Conservation (phyloP, 2,329 filamentous ascomycete species). For the Hypoxylon sp. region DNA sequence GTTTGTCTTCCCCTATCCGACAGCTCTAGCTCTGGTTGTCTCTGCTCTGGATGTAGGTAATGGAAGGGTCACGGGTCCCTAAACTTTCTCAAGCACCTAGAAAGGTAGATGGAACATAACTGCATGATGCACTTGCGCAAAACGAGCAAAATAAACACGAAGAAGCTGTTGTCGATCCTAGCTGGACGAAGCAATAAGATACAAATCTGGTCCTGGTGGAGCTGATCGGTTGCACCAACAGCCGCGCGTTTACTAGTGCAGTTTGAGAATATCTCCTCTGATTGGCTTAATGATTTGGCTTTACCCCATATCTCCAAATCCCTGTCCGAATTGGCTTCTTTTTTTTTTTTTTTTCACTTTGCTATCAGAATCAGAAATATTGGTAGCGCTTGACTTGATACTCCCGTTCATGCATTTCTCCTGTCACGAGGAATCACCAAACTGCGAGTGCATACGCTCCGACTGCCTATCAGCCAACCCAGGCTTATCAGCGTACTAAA, state of each 20-base stretch:
- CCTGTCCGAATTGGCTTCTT: conserved; percentile 23
- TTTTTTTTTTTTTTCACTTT: conserved; percentile 15
- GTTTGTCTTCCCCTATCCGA: neutral
- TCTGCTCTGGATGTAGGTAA: neutral
- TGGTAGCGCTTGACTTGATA: conserved; percentile 26
- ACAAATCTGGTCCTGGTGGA: conserved; percentile 4
- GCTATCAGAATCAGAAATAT: conserved; percentile 17
- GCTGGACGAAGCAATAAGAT: neutral
- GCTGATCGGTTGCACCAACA: conserved; percentile 28
- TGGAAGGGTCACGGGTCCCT: neutral
- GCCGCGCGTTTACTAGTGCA: conserved; percentile 41
- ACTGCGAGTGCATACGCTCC: conserved; percentile 17
- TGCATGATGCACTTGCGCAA: neutral
- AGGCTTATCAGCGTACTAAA: conserved; percentile 13
- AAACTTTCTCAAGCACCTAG: neutral
- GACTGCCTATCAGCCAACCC: conserved; percentile 6
- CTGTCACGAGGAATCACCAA: conserved; percentile 16
- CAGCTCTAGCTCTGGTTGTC: neutral
- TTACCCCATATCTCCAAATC: conserved; percentile 31
- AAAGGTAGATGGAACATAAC: neutral
- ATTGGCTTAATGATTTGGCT: conserved; percentile 17
- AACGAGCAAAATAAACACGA: neutral
- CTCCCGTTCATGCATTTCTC: conserved; percentile 20
- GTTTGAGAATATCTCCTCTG: conserved; percentile 7
- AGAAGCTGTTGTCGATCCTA: conserved; percentile 6